Percentiles rank a stretch among this genome's conserved stretches.
phyloP scores from a whole-genome alignment of 345 rosid species.

The Melaleuca quinquenervia region DNA sequence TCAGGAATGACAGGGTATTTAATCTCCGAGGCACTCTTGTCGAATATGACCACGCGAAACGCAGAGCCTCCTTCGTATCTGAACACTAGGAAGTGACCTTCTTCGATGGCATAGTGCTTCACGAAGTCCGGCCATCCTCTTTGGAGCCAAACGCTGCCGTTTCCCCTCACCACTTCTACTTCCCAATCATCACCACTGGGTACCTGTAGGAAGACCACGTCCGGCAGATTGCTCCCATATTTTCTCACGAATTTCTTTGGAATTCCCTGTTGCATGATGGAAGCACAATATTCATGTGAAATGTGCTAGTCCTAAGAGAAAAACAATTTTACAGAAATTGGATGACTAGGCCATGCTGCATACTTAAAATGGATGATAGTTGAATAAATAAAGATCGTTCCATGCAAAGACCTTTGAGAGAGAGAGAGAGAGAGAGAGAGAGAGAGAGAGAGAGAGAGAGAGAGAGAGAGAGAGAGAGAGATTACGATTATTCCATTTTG shows the following conservation, averaged over 20 bases:
- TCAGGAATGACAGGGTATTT: background rate
- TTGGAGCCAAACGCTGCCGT: background rate
- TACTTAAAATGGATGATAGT: background rate
- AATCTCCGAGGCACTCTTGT: constrained; percentile 2
- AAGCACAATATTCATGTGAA: background rate
- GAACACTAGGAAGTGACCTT: constrained; percentile 6
- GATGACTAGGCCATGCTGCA: background rate
- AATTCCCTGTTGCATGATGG: constrained; percentile 1
- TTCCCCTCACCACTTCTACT: background rate
- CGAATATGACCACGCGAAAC: constrained; percentile 2
- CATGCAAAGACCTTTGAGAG: background rate
- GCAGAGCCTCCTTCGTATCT: background rate
- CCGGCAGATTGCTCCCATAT: background rate
- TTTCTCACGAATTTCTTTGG: constrained; percentile 11
- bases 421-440: background rate
- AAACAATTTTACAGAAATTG: background rate
- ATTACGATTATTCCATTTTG: background rate
- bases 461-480: background rate
- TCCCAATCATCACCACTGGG: constrained; percentile 6
- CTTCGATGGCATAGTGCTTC: background rate
- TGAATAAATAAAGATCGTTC: background rate
- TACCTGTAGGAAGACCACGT: background rate
- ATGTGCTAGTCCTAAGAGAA: background rate
- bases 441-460: background rate
- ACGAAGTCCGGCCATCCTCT: constrained; percentile 2